phyloP scores from a whole-genome alignment of 192 early-diverging fungal genomes.

The Borealophlyctis nickersoniae region DNA sequence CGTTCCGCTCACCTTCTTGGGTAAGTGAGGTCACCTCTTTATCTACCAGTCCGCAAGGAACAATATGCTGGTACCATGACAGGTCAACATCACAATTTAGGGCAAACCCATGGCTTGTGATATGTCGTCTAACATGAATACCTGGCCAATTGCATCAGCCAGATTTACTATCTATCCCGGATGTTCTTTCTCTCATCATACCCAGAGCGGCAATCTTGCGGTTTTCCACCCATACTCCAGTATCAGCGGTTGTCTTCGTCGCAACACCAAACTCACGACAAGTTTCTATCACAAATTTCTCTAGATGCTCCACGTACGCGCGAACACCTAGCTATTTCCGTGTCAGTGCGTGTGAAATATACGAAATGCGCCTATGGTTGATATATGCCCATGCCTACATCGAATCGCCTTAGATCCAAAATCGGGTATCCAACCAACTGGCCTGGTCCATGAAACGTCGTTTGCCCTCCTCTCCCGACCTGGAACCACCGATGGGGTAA shows the following conservation, averaged over 20 bases:
- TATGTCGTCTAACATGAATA: constrained; percentile 80
- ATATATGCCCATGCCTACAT: constrained; percentile 41
- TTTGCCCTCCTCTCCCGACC: constrained; percentile 77
- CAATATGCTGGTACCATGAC: constrained; percentile 82
- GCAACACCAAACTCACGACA: constrained; percentile 64
- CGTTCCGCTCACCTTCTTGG: constrained; percentile 32
- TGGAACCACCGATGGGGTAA: constrained; percentile 7
- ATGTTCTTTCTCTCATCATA: constrained; percentile 12
- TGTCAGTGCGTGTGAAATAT: no score
- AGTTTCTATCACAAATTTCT: constrained; percentile 72
- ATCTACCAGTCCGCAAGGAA: constrained; percentile 82
- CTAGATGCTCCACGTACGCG: constrained; percentile 76
- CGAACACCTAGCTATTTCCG: constrained; percentile 57
- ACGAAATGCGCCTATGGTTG: no score
- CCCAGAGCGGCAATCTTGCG: constrained; percentile 93
- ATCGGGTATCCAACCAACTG: constrained; percentile 96
- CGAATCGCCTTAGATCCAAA: constrained; percentile 68
- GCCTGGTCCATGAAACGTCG: constrained; percentile 96
- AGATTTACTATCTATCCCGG: not conserved
- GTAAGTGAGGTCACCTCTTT: constrained; percentile 76
- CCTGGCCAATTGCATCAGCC: constrained; percentile 46
- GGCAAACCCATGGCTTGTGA: constrained; percentile 91
- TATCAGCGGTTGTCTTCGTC: constrained; percentile 66
- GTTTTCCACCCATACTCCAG: constrained; percentile 88
- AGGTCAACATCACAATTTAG: constrained; percentile 92